These are phyloP conservation scores for Cyberlindnera petersonii DNA, from an alignment of 805 yeast genomes.

Conservation along the genomic window DNA sequence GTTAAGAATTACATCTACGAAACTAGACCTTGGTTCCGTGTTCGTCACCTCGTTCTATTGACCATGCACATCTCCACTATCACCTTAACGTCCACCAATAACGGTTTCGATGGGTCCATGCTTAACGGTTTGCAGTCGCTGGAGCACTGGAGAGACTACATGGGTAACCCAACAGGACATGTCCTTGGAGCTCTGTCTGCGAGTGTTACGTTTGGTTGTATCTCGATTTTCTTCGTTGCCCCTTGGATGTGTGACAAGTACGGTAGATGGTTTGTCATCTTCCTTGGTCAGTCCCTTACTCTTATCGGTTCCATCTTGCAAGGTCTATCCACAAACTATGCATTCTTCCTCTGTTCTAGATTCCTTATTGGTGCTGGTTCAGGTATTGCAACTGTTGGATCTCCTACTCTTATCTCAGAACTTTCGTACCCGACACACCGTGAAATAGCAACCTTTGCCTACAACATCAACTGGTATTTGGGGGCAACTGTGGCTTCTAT, in stretches of 20 bases:
- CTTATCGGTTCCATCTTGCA: constrained; percentile 26
- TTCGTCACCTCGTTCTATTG: constrained; percentile 35
- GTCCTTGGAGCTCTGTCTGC: constrained; percentile 37
- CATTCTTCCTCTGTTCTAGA: constrained; percentile 28
- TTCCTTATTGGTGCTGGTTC: constrained; percentile 46
- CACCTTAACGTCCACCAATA: constrained; percentile 43
- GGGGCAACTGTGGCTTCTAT: constrained; percentile 46
- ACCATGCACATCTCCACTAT: constrained; percentile 36
- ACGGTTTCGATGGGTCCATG: constrained; percentile 46
- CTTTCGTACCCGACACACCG: constrained; percentile 45
- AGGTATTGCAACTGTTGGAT: constrained; percentile 35
- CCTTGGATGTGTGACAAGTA: constrained; percentile 33
- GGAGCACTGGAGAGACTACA: constrained; percentile 34
- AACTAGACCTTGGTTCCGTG: constrained; percentile 31
- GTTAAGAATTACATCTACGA: constrained; percentile 12
- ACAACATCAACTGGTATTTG: constrained; percentile 47
- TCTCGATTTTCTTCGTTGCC: constrained; percentile 31
- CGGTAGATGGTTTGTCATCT: constrained; percentile 35
- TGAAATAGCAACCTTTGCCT: constrained; percentile 38
- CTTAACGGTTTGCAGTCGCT: constrained; percentile 47
- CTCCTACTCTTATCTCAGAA: constrained; percentile 50
- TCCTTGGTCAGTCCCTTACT: constrained; percentile 18
- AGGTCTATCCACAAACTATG: constrained; percentile 29
- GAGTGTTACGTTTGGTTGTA: constrained; percentile 39
- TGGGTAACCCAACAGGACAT: constrained; percentile 38